Percentiles rank a stretch among this genome's conserved stretches.
These are phyloP conservation scores for Irpex sp. DNA, from an alignment of 1,284 basidiomycete genomes.

Conservation along the genomic window DNA sequence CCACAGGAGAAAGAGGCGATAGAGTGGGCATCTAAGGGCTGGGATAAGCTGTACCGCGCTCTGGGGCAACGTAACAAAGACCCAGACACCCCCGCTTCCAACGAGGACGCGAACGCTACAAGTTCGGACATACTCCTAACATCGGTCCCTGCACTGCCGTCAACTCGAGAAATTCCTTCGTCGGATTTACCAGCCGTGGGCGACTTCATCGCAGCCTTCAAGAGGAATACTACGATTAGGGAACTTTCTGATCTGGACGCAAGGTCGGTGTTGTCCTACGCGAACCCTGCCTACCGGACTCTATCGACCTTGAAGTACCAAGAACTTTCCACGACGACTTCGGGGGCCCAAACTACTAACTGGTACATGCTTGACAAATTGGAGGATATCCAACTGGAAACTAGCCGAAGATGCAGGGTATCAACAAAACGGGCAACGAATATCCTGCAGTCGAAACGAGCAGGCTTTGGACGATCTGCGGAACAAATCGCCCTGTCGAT, in stretches of 20 bases:
- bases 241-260: not conserved
- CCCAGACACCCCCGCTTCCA: not conserved
- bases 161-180: not conserved
- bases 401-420: not conserved
- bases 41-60: not conserved
- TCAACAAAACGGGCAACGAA: not conserved
- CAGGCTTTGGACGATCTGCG: not conserved
- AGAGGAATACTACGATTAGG: not conserved
- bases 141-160: too few species aligned
- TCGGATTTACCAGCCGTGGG: not conserved
- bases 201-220: not conserved
- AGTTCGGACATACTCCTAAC: too few species aligned
- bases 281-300: not conserved
- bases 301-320: not conserved
- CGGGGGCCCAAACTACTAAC: not conserved
- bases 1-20: not conserved
- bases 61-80: not conserved
- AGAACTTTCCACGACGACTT: not conserved
- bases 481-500: not conserved
- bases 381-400: not conserved
- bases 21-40: not conserved
- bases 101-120: not conserved
- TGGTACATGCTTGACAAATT: not conserved
- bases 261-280: not conserved
- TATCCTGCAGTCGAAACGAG: not conserved